Evolutionary conservation across 2,329 filamentous ascomycete species (phyloP), one percentile per base, ranked within the genome.

Genomic region (Incumbomyces delicatus): DNA sequence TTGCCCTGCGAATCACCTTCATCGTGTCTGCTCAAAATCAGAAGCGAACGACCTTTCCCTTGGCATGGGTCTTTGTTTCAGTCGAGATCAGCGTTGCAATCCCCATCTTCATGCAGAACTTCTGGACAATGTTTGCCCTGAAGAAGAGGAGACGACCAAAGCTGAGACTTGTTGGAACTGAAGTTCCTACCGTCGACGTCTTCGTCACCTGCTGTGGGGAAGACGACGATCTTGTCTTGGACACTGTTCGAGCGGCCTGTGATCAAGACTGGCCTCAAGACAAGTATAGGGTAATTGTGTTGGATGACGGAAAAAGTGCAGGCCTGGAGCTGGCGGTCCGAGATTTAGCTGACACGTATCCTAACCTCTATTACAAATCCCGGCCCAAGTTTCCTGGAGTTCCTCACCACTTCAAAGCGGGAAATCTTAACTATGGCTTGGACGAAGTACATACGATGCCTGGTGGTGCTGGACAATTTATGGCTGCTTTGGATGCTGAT

Each of bases 121-220:
- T 70, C 32, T 78, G 74, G 73, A 76, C 74, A 1, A 72, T 79
- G 68, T 69, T 71, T 63, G 71, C 74, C 0, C 61, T 78, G 52
- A 77, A 77, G 62, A 72, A 71, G 61, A 66, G 76, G 18, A 64
- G 66, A 13, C 65, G 75, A 18, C 73, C 75, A 1, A 74, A 75
- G 67, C 61, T 80, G 53, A 46, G 55, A 18, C 47, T 58, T 20
- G 39, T 56, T 27, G 58, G 57, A 6, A 65, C 72, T 14, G 65
- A 72, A 4, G 72, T 73, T 1, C 76, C 76, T 1, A 71, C 71
- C 1, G 72, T 79, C 18, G 76, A 79, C 53, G 66, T 75, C 2
- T 71, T 78, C 45, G 64, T 79, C 11, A 76, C 75, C 1, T 76
- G 72, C 61, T 78, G 76, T 50, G 70, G 71, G 10, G 76, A 79